Conservation (phyloP, 495 filamentous ascomycete genomes). For the Bryoglossum gracile region DNA sequence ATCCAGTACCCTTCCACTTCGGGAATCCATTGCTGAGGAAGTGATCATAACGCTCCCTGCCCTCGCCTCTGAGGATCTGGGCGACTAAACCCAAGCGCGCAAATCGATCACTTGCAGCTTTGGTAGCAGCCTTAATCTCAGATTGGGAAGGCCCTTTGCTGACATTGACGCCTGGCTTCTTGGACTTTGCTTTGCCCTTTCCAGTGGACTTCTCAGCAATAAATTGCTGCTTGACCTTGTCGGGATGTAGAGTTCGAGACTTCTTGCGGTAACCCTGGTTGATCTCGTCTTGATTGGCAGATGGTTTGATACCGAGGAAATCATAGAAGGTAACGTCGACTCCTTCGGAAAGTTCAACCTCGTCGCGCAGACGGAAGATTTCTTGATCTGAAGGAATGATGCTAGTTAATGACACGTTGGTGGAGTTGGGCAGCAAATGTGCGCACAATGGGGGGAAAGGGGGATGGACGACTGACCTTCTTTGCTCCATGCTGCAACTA, state of each 20-base stretch:
- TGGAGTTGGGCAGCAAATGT: not conserved
- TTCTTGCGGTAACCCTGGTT: constrained; percentile 90
- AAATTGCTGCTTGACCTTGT: constrained; percentile 86
- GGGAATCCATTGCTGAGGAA: constrained; percentile 94
- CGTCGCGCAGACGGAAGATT: constrained; percentile 91
- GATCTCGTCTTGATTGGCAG: constrained; percentile 79
- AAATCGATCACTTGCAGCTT: constrained; percentile 71
- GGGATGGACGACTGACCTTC: constrained; percentile 62
- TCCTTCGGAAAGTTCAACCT: constrained; percentile 71
- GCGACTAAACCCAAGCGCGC: constrained; percentile 74
- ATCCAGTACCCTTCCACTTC: constrained; percentile 91
- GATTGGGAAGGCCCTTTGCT: constrained; percentile 60
- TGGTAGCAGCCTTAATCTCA: constrained; percentile 66
- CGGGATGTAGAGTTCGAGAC: constrained; percentile 74
- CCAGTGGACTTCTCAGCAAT: constrained; percentile 56
- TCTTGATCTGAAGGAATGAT: constrained; percentile 69
- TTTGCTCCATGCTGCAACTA: constrained; percentile 72
- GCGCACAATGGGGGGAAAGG: not conserved
- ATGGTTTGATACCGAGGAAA: constrained; percentile 66
- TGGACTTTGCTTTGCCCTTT: constrained; percentile 45
- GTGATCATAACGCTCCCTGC: constrained; percentile 86
- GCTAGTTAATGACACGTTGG: constrained; percentile 3
- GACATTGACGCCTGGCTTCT: constrained; percentile 56
- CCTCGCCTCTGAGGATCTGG: constrained; percentile 72
- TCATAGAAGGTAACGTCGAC: constrained; percentile 87